phyloP scores from a whole-genome alignment of 2,329 filamentous ascomycete genomes.

The Sclerotinia minor region DNA sequence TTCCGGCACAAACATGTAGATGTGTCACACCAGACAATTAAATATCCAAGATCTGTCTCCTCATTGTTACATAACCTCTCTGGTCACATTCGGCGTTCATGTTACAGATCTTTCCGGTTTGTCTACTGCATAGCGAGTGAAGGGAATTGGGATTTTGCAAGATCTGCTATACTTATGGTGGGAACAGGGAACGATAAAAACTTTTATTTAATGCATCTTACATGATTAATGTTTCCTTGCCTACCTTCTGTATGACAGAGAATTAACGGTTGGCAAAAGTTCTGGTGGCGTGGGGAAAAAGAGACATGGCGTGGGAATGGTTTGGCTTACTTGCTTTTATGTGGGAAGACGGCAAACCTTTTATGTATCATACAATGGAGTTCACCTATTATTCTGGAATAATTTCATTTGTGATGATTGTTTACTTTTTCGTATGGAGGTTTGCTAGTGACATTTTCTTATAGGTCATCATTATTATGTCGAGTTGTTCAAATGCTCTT shows the following conservation, averaged over 20 bases:
- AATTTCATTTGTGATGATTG: background rate
- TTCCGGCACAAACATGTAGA: constrained; percentile 1
- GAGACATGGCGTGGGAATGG: constrained; percentile 39
- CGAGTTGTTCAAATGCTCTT: background rate
- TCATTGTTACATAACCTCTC: constrained; percentile 42
- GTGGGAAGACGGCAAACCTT: constrained; percentile 27
- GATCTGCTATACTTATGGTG: constrained; percentile 36
- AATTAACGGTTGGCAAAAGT: constrained; percentile 31
- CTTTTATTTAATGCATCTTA: constrained; percentile 40
- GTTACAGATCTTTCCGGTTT: constrained; percentile 38
- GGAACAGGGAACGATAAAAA: constrained; percentile 32
- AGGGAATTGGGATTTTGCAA: constrained; percentile 38
- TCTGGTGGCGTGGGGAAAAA: constrained; percentile 31
- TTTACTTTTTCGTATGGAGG: background rate
- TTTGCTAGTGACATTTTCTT: background rate
- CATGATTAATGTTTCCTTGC: constrained; percentile 41
- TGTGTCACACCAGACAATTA: constrained; percentile 14
- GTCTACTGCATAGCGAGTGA: constrained; percentile 44
- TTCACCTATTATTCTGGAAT: constrained; percentile 29
- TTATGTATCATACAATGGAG: constrained; percentile 42
- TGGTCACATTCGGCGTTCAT: constrained; percentile 40
- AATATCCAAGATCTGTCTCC: constrained; percentile 27
- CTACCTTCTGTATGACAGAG: constrained; percentile 33
- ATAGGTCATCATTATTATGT: background rate
- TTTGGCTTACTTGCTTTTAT: constrained; percentile 37